Evolutionary conservation across 2,329 filamentous ascomycete species (phyloP).

Genomic region (Exophiala sp.): DNA sequence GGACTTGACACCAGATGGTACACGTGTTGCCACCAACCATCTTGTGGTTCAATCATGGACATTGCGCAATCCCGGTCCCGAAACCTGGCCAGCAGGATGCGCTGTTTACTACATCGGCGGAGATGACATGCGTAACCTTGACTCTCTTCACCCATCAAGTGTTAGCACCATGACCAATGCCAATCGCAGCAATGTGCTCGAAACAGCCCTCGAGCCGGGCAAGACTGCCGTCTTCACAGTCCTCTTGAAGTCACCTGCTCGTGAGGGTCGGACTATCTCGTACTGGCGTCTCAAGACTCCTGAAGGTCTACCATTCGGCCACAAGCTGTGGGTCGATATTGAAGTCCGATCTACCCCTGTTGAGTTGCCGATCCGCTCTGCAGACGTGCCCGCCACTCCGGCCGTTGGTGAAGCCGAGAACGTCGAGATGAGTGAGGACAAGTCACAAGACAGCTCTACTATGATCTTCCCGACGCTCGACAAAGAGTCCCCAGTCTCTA

Average conservation of each 20-base stretch:
- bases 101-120: constrained; percentile 88
- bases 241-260: constrained; percentile 73
- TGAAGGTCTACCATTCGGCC: constrained; percentile 79
- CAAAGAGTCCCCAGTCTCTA: constrained; percentile 82
- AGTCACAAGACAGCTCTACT: constrained; percentile 44
- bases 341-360: constrained; percentile 50
- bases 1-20: constrained; percentile 77
- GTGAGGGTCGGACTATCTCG: constrained; percentile 77
- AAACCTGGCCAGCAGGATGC: constrained; percentile 82
- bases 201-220: constrained; percentile 65
- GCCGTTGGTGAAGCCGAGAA: constrained; percentile 29
- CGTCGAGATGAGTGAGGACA: constrained; percentile 34
- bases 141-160: constrained; percentile 74
- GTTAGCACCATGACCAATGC: constrained; percentile 72
- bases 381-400: constrained; percentile 12
- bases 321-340: constrained; percentile 93
- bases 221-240: constrained; percentile 79
- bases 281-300: constrained; percentile 92
- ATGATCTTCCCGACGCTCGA: constrained; percentile 98
- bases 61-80: constrained; percentile 75
- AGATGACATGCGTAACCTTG: constrained; percentile 92
- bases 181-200: constrained; percentile 76
- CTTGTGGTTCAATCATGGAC: constrained; percentile 90
- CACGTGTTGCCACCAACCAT: constrained; percentile 64
- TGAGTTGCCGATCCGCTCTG: constrained; percentile 25